Percentiles rank a stretch among this genome's conserved stretches.
phyloP scores from a whole-genome alignment of 2,329 filamentous ascomycete species.

The Penicillium vulpinum region DNA sequence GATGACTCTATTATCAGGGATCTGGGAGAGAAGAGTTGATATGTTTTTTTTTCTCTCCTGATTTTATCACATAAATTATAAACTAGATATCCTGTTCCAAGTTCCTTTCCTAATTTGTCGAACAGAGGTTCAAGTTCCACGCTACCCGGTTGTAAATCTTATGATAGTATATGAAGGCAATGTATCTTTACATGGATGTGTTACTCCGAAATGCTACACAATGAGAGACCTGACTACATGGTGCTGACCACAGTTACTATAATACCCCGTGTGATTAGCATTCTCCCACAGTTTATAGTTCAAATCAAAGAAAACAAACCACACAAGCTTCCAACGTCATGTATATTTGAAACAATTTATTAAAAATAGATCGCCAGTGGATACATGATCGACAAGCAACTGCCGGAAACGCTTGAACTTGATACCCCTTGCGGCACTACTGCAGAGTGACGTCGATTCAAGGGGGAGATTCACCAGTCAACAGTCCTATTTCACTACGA shows the following conservation, averaged over 20 bases:
- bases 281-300: background rate
- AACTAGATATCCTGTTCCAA: no score
- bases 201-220: background rate
- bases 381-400: slow-evolving; percentile 17
- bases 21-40: slow-evolving; percentile 33
- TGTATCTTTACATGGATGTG: background rate
- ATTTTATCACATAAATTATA: no score
- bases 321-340: background rate
- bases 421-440: slow-evolving; percentile 1
- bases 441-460: slow-evolving; percentile 11
- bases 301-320: background rate
- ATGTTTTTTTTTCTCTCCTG: background rate
- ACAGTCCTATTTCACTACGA: background rate
- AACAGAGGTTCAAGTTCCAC: background rate
- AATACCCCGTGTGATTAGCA: background rate
- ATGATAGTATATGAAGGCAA: background rate
- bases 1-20: slow-evolving; percentile 58
- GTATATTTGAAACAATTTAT: background rate
- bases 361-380: slow-evolving; percentile 13
- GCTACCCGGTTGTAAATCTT: background rate
- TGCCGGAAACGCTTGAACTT: slow-evolving; percentile 1
- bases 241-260: no score
- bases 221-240: background rate
- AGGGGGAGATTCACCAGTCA: background rate
- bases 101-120: no score